Evolutionary conservation across 75 land plant species (phyloP).

Genomic region (Selaginella moellendorffii): DNA sequence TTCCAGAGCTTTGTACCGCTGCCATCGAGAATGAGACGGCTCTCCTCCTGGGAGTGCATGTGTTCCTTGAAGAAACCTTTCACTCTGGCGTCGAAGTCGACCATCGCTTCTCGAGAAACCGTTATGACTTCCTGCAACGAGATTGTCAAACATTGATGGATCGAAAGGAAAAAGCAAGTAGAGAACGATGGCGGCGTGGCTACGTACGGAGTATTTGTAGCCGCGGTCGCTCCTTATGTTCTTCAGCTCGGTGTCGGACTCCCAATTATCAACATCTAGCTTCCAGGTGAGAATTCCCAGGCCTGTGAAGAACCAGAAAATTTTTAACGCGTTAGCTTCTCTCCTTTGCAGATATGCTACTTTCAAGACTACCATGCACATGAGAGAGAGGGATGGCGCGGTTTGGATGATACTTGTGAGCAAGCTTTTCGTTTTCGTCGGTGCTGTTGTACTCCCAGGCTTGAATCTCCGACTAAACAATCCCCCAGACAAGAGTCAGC

Average conservation of each 20-base stretch:
- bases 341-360: not conserved
- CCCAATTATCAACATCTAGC: slow-evolving; percentile 14
- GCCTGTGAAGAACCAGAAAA: not conserved
- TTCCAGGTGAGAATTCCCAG: slow-evolving; percentile 24
- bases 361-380: not conserved
- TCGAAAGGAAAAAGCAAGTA: not conserved
- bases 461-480: slow-evolving; percentile 12
- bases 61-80: slow-evolving; percentile 6
- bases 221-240: slow-evolving; percentile 15
- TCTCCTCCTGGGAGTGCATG: slow-evolving; percentile 7
- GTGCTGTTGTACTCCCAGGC: slow-evolving; percentile 8
- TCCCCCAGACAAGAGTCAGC: not conserved
- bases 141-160: not conserved
- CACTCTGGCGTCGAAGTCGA: not conserved
- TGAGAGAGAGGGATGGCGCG: not conserved
- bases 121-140: slow-evolving; percentile 8
- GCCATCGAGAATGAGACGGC: slow-evolving; percentile 2
- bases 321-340: not conserved
- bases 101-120: not conserved
- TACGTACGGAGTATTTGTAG: slow-evolving; percentile 14
- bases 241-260: slow-evolving; percentile 12
- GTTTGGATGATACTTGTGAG: not conserved
- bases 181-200: not conserved
- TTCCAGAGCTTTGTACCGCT: not conserved
- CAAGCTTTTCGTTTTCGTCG: slow-evolving; percentile 1